Evolutionary conservation across 1,139 yeast genomes (phyloP).

Genomic region (Nadsonia commutata): DNA sequence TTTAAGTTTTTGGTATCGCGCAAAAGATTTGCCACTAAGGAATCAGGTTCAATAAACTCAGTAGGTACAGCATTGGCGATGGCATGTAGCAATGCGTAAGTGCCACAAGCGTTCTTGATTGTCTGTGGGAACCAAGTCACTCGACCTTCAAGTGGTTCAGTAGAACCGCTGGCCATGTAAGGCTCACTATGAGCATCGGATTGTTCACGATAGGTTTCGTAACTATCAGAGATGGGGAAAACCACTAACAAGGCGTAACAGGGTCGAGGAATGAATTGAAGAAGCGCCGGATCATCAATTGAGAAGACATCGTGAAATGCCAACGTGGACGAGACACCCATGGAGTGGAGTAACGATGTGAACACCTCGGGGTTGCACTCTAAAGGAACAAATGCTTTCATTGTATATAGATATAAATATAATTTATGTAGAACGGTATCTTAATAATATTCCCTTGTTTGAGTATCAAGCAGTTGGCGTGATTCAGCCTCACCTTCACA

Average conservation of each 20-base stretch:
- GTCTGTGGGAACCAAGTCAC: slow-evolving; percentile 67
- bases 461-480: too few species aligned
- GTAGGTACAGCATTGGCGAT: slow-evolving; percentile 43
- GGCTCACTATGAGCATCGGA: slow-evolving; percentile 21
- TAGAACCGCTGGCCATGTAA: slow-evolving; percentile 15
- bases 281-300: slow-evolving; percentile 60
- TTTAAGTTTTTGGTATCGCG: slow-evolving; percentile 14
- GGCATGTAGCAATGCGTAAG: slow-evolving; percentile 73
- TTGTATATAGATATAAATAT: slow-evolving; percentile 1
- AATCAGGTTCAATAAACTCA: slow-evolving; percentile 21
- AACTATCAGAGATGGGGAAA: slow-evolving; percentile 59
- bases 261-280: slow-evolving; percentile 74
- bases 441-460: too few species aligned
- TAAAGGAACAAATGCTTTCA: slow-evolving; percentile 47
- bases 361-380: slow-evolving; percentile 86
- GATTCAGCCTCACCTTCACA: too few species aligned
- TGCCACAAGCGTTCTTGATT: slow-evolving; percentile 82
- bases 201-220: slow-evolving; percentile 36
- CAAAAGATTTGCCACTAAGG: slow-evolving; percentile 22
- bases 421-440: background rate
- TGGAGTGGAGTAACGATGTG: slow-evolving; percentile 45
- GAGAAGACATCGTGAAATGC: slow-evolving; percentile 75
- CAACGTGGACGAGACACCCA: slow-evolving; percentile 52
- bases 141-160: slow-evolving; percentile 18
- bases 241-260: slow-evolving; percentile 57